Evolutionary conservation across 306 rosid species (phyloP), one percentile per base, ranked within the genome.

Genomic region (Castanospermum australe): DNA sequence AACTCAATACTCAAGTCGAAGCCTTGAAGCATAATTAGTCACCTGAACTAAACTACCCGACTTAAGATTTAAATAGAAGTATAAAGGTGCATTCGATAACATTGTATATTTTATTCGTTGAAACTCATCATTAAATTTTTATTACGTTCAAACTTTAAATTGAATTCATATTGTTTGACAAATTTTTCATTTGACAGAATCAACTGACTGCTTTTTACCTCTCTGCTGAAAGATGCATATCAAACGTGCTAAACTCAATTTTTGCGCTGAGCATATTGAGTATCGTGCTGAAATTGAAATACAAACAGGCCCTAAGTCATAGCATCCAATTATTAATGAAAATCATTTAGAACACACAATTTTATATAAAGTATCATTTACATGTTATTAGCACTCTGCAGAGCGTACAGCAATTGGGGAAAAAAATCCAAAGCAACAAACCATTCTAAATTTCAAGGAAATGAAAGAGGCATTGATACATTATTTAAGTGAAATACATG

Each of bases 401-500:
- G 13, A 47, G 17, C 52, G 5, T 47, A 14, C 5, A 13, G 52
- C 18, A 13, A 45, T 4, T 14, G 17, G 51, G 1, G 18, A 1
- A 45, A 45, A 45, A 2, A 2, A n/a, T n/a, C n/a, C n/a, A n/a
- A n/a, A n/a, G n/a, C n/a, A 2, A 42, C 4, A 42, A 42, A 2
- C n/a, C 7, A 47, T 35, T 30, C 5, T 7, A 30, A 30, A 30
- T 30, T 6, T 12, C 48, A 64, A 73, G n/a, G 8, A 32, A 35
- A 15, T 14, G 25, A 41, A 17, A 73, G 67, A 72, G 59, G 48
- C 79, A 48, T 74, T 66, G 9, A 17, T 73, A 60, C 71, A 73
- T 80, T 52, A 73, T 52, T 80, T 41, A 54, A 6, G 24, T 38
- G 42, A 39, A 51, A 4, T 36, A 72, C 52, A 64, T 22, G 44